A percentile compares a stretch with the other conserved stretches of the same genome.
phyloP scores from a whole-genome alignment of 495 filamentous ascomycete genomes.

The Podospora didyma region DNA sequence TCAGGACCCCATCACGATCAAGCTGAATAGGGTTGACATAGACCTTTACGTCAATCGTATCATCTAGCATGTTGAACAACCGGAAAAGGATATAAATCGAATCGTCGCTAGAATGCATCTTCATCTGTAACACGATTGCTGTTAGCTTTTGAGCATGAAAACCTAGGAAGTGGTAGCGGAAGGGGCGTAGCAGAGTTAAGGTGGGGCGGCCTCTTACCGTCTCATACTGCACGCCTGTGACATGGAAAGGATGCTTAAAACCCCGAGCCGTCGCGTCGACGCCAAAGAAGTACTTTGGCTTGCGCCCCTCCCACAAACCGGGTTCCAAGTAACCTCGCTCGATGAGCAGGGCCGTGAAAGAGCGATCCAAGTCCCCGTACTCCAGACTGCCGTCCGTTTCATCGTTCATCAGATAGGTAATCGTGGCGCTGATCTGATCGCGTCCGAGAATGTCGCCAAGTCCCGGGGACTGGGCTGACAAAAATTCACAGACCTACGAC shows the following conservation, averaged over 20 bases:
- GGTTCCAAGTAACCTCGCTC: slow-evolving; percentile 24
- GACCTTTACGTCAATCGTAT: slow-evolving; percentile 29
- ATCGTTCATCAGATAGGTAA: slow-evolving; percentile 31
- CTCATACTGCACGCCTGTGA: slow-evolving; percentile 35
- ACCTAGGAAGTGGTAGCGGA: too few species aligned
- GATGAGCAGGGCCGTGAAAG: slow-evolving; percentile 31
- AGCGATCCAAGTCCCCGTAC: slow-evolving; percentile 30
- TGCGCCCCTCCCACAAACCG: not conserved
- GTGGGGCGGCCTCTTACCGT: slow-evolving; percentile 9
- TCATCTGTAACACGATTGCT: slow-evolving; percentile 13
- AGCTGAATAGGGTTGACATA: slow-evolving; percentile 33
- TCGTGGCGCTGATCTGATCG: too few species aligned
- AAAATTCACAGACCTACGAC: too few species aligned
- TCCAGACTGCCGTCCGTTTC: slow-evolving; percentile 39
- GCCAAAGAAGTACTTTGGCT: slow-evolving; percentile 39
- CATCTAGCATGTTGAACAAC: slow-evolving; percentile 32
- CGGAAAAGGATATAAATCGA: slow-evolving; percentile 41
- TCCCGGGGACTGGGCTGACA: too few species aligned
- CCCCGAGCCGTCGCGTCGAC: slow-evolving; percentile 39
- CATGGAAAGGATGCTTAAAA: slow-evolving; percentile 34
- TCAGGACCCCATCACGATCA: slow-evolving; percentile 1
- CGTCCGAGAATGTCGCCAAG: too few species aligned
- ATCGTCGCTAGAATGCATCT: not conserved
- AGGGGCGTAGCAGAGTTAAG: not conserved
- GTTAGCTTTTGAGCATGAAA: too few species aligned